Percentiles rank a stretch among this genome's conserved stretches.
These are phyloP conservation scores for Apiotrichum gamsii DNA, from an alignment of 1,284 basidiomycete species.

Conservation along the genomic window DNA sequence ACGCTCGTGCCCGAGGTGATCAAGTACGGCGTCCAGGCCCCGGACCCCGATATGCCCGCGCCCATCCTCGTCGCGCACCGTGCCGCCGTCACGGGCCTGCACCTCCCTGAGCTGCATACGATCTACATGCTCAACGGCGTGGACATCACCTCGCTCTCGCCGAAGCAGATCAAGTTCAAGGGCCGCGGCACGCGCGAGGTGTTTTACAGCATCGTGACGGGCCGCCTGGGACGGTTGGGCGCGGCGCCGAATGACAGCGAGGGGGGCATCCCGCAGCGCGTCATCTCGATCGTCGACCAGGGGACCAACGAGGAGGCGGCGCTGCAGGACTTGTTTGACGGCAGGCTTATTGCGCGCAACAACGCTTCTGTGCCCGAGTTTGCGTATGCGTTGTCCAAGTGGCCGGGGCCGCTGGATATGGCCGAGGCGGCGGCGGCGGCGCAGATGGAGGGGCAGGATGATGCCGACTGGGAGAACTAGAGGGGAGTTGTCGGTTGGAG, in stretches of 20 bases:
- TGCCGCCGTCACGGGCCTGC: conserved; percentile 26
- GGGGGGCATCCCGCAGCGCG: conserved; percentile 12
- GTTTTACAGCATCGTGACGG: conserved; percentile 25
- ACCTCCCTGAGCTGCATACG: conserved; percentile 26
- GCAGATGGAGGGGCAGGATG: no score
- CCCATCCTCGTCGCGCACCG: conserved; percentile 21
- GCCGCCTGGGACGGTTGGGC: conserved; percentile 31
- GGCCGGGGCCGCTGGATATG: no score
- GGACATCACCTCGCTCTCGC: conserved; percentile 21
- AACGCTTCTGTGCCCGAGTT: no score
- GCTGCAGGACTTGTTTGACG: conserved; percentile 23
- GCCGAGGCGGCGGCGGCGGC: no score
- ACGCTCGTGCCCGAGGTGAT: conserved; percentile 24
- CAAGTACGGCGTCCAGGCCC: conserved; percentile 5
- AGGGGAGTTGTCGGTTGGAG: no score
- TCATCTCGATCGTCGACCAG: conserved; percentile 24
- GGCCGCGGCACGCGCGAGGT: conserved; percentile 11
- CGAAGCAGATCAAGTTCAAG: conserved; percentile 11
- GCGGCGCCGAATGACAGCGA: no score
- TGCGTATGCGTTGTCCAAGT: no score
- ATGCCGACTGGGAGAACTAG: no score
- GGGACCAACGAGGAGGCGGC: conserved; percentile 21
- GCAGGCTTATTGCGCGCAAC: not conserved
- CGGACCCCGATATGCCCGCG: conserved; percentile 1
- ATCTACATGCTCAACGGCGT: conserved; percentile 32